Evolutionary conservation across 208 protist species (phyloP).

Genomic region (Leishmania guyanensis): DNA sequence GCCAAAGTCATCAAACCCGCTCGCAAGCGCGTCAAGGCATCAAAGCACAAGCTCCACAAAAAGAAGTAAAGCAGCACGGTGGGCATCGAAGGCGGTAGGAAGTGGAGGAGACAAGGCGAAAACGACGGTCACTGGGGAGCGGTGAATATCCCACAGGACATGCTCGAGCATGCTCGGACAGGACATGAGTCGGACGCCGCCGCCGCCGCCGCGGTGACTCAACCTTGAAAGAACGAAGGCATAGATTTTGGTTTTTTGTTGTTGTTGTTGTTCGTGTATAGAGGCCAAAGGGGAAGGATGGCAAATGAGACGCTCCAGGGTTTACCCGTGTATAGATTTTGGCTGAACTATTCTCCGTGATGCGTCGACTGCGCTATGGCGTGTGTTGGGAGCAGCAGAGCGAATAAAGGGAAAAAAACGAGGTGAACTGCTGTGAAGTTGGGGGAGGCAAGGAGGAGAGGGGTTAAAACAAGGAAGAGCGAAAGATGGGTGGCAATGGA

Average conservation of each 20-base stretch:
- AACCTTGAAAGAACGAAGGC: no score
- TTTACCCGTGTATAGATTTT: neutral
- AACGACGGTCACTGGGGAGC: neutral
- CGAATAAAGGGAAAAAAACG: neutral
- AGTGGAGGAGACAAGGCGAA: neutral
- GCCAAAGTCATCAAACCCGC: slow-evolving; percentile 19
- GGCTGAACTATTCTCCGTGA: neutral
- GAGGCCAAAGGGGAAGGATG: neutral
- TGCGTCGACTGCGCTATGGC: neutral
- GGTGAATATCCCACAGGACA: neutral
- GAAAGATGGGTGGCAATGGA: neutral
- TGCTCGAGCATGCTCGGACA: neutral
- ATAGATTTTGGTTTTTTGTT: neutral
- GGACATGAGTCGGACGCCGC: neutral
- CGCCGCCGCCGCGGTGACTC: neutral
- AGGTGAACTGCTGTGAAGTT: neutral
- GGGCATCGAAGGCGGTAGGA: no score
- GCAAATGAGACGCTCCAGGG: neutral
- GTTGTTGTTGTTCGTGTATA: neutral
- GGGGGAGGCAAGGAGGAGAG: neutral
- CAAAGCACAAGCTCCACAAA: slow-evolving; percentile 31
- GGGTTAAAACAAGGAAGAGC: neutral
- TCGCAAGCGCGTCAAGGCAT: slow-evolving; percentile 16
- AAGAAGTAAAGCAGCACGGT: slow-evolving; percentile 3
- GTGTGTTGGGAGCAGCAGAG: neutral